phyloP scores from a whole-genome alignment of 2,329 filamentous ascomycete species.

The Lithohypha guttulata region DNA sequence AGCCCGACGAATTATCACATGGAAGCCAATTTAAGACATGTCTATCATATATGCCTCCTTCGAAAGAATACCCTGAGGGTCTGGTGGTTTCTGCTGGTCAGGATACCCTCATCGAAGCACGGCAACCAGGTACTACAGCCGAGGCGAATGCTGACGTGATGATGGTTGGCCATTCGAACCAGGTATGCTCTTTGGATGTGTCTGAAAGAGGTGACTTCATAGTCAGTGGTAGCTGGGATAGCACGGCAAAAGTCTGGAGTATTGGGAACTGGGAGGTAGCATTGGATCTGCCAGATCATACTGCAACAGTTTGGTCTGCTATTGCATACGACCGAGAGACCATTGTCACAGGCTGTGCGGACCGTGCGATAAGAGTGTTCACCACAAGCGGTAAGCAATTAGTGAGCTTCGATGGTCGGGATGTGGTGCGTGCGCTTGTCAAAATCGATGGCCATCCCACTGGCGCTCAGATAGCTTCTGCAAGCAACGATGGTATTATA shows the following conservation, averaged over 20 bases:
- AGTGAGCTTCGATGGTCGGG: constrained; percentile 55
- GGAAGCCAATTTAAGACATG: constrained; percentile 82
- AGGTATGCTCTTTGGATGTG: constrained; percentile 78
- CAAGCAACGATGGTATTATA: constrained; percentile 84
- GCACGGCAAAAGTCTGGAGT: constrained; percentile 74
- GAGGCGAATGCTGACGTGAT: constrained; percentile 74
- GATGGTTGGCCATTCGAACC: constrained; percentile 74
- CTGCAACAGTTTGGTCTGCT: constrained; percentile 82
- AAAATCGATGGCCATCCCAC: constrained; percentile 64
- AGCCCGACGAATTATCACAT: constrained; percentile 66
- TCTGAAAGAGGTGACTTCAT: constrained; percentile 61
- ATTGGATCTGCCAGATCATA: constrained; percentile 61
- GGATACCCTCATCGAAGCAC: constrained; percentile 85
- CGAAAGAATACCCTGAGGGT: constrained; percentile 59
- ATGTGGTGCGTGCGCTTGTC: constrained; percentile 82
- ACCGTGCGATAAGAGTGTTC: constrained; percentile 80
- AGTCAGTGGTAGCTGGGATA: constrained; percentile 91
- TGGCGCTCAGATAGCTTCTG: constrained; percentile 85
- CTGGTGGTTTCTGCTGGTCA: constrained; percentile 80
- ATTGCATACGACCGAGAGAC: constrained; percentile 68
- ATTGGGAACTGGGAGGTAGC: constrained; percentile 76
- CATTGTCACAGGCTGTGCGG: constrained; percentile 80
- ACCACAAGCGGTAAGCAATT: constrained; percentile 53
- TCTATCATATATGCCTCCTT: constrained; percentile 64
- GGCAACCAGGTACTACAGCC: constrained; percentile 55